Base-by-base conservation (phyloP, 495 filamentous ascomycete genomes). In the Hyaloscypha bicolor region DNA sequence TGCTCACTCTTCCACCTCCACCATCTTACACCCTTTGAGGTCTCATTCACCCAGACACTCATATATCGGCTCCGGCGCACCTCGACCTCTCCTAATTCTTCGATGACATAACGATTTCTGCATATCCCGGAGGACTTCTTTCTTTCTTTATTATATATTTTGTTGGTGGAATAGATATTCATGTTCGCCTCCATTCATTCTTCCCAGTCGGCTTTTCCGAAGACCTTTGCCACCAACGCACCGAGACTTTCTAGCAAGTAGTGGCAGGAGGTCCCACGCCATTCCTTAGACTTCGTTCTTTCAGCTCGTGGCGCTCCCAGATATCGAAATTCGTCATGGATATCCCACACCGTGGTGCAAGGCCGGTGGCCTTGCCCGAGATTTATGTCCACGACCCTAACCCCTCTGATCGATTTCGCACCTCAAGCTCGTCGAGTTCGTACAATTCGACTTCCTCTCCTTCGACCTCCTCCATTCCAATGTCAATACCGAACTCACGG, bases 371-470 rank as follows among this genome's bases (percentile, higher is more conserved):
- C 32, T 77, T 80, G 64, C 84, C 83, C 64, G 80, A 84, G 71
- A 85, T 86, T 71, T 80, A 76, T 73, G 79, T 86, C 58, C 73
- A 86, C 76, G 82, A 85, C 59, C 81, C 78, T 63, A 84, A 80
- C 71, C 75, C 76, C 73, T 67, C 79, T 76, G 73, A 85, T 78
- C 66, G 81, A 75, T 73, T 80, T 80, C 72, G 79, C 82, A 73
- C 80, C 72, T 64, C 84, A 74, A 68, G 81, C 74, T 66, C 78
- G 76, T 69, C 79, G 69, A 75, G 77, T 78, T 73, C 81, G 73
- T 69, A 80, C 76, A 64, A 77, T 78, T 76, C 81, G 74, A 66
- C 73, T 75, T 78, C 70, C 62, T 82, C 76, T 62, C 78, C 66
- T 64, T 75, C 66, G 73, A 75, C 71, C 59, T 76, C 61, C 58